Percentiles rank a stretch among this genome's conserved stretches.
Conservation (phyloP, 495 filamentous ascomycete species). For the Aspergillus cristatus region DNA sequence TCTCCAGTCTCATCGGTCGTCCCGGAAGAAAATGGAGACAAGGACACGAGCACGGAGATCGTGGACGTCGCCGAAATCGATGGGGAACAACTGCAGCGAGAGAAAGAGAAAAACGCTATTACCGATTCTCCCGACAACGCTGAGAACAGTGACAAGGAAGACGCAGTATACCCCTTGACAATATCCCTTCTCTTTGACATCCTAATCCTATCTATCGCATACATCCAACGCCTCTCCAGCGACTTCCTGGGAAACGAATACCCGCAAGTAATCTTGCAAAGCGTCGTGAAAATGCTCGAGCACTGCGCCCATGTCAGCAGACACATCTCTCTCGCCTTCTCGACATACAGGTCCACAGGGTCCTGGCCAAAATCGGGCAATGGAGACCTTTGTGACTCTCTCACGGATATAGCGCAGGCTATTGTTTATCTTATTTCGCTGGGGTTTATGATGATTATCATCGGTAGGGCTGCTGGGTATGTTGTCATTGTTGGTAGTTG, state of each 20-base stretch:
- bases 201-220: conserved; percentile 18
- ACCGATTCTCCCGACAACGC: conserved; percentile 11
- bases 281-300: conserved; percentile 24
- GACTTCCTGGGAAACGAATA: conserved; percentile 18
- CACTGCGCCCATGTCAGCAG: conserved; percentile 31
- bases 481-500: conserved; percentile 30
- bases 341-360: conserved; percentile 27
- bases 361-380: conserved; percentile 24
- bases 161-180: conserved; percentile 13
- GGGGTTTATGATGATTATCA: conserved; percentile 22
- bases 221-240: conserved; percentile 18
- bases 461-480: conserved; percentile 26
- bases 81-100: conserved; percentile 25
- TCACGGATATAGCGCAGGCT: conserved; percentile 28
- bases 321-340: conserved; percentile 16
- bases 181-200: conserved; percentile 26
- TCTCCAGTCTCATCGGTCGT: too few relatives aligned
- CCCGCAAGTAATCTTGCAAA: conserved; percentile 18
- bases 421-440: conserved; percentile 29
- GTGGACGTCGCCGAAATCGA: conserved; percentile 34
- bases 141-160: conserved; percentile 5
- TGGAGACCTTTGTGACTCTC: conserved; percentile 20
- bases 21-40: too few relatives aligned
- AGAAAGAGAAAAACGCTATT: conserved; percentile 7
- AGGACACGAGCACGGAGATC: background rate